phyloP scores from a whole-genome alignment of 106 monocot species.

The Cymbidium sinense region DNA sequence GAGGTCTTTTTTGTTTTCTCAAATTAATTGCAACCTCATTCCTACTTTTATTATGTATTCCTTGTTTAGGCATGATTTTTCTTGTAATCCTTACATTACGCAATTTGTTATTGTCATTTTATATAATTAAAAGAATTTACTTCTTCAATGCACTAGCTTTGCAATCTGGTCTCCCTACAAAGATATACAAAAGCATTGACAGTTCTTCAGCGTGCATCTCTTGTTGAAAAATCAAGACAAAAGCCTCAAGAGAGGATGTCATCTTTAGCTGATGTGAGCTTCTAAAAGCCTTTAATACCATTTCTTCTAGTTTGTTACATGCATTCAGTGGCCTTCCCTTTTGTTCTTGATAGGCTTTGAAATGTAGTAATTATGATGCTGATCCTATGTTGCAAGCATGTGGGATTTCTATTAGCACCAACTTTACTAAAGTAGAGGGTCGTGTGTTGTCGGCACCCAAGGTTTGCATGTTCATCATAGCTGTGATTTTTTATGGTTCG shows the following conservation, averaged over 20 bases:
- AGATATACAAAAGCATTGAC: slow-evolving; percentile 83
- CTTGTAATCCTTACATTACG: not conserved
- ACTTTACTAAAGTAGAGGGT: slow-evolving; percentile 79
- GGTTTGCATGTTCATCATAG: slow-evolving; percentile 26
- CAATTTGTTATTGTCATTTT: not conserved
- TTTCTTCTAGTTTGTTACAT: not conserved
- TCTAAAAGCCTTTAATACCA: not conserved
- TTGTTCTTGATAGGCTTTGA: slow-evolving; percentile 50
- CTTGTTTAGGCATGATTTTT: not conserved
- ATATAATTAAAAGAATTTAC: not conserved
- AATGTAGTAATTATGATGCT: slow-evolving; percentile 62
- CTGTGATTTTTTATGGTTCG: not conserved
- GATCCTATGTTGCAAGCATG: slow-evolving; percentile 69
- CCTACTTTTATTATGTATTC: not conserved
- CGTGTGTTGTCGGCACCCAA: slow-evolving; percentile 71
- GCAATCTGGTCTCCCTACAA: slow-evolving; percentile 68
- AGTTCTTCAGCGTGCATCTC: slow-evolving; percentile 66
- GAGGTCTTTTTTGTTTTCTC: slow-evolving; percentile 40
- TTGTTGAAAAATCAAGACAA: slow-evolving; percentile 96
- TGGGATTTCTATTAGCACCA: slow-evolving; percentile 53
- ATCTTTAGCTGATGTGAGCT: slow-evolving; percentile 46
- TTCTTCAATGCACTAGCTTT: slow-evolving; percentile 37
- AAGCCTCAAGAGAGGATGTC: slow-evolving; percentile 89
- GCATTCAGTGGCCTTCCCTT: not conserved
- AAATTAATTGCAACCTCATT: not conserved